Evolutionary conservation across 1,284 basidiomycete species (phyloP).

Genomic region (Phellopilus nigrolimitatus): DNA sequence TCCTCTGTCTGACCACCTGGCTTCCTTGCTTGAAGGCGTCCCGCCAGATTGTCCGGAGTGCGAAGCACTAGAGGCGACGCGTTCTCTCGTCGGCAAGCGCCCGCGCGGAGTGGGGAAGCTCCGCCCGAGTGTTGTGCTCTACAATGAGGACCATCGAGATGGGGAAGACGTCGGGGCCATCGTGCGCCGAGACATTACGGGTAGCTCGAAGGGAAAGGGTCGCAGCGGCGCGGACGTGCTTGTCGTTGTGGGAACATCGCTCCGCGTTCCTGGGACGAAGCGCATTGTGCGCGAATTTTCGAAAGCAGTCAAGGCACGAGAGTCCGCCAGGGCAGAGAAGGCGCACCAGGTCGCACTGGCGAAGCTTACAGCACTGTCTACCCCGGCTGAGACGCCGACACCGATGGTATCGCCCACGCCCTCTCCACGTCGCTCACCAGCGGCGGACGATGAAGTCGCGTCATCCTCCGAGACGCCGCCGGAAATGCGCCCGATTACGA

Average conservation of each 20-base stretch:
- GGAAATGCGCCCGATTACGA: conserved; percentile 47
- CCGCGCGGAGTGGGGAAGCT: conserved; percentile 77
- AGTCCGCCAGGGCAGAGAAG: not conserved
- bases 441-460: conserved; percentile 24
- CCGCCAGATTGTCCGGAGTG: conserved; percentile 82
- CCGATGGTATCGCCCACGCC: not conserved
- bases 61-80: conserved; percentile 11
- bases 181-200: not conserved
- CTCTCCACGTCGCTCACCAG: conserved; percentile 32
- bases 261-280: conserved; percentile 90
- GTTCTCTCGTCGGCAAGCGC: conserved; percentile 50
- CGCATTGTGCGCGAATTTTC: conserved; percentile 89
- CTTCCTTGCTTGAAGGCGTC: conserved; percentile 51
- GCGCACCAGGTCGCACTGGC: not conserved
- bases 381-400: conserved; percentile 12
- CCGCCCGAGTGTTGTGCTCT: conserved; percentile 49
- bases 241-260: conserved; percentile 86
- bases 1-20: conserved; percentile 57
- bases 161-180: conserved; percentile 5
- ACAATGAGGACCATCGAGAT: conserved; percentile 7
- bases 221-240: conserved; percentile 42
- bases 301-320: conserved; percentile 54
- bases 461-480: conserved; percentile 40
- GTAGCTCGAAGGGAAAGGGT: too few species aligned
- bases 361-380: conserved; percentile 36